A percentile compares a stretch with the other conserved stretches of the same genome.
These are phyloP conservation scores for Nephelium lappaceum DNA, from an alignment of 345 rosid species.

Conservation along the genomic window DNA sequence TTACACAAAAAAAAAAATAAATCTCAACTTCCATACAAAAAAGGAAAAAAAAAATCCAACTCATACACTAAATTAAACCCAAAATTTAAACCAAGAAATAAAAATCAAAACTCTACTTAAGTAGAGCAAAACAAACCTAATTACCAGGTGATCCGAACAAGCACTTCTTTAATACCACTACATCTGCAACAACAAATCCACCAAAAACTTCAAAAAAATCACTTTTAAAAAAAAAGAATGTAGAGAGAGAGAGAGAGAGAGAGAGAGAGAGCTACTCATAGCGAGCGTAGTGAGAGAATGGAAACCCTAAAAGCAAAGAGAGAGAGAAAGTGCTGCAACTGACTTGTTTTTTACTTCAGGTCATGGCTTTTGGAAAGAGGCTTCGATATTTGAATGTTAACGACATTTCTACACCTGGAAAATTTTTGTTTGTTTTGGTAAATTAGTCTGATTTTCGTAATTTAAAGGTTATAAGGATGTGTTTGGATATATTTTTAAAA, in stretches of 20 bases:
- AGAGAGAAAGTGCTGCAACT: not conserved
- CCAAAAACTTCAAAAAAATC: not conserved
- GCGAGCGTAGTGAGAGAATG: not conserved
- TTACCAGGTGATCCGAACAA: slow-evolving; percentile 4
- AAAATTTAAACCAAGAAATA: not conserved
- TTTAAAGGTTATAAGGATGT: not conserved
- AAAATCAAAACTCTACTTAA: not conserved
- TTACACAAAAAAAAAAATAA: not conserved
- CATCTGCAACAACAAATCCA: slow-evolving; percentile 14
- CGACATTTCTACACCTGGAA: slow-evolving; percentile 9
- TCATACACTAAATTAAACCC: not conserved
- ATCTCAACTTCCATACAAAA: too few species aligned
- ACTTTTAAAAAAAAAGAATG: not conserved
- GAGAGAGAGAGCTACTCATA: not conserved
- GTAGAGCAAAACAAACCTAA: not conserved
- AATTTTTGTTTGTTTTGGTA: not conserved
- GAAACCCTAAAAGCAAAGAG: slow-evolving; percentile 29
- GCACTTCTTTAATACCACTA: not conserved
- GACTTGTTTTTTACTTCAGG: not conserved
- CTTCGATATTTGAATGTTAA: not conserved
- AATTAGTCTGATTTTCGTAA: not conserved
- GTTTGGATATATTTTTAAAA: too few species aligned
- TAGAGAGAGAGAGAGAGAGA: not conserved
- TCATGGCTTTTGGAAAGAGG: not conserved
- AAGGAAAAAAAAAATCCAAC: too few species aligned